These are phyloP conservation scores for Fusarium abutilonis DNA, from an alignment of 2,329 filamentous ascomycete genomes.

Conservation along the genomic window DNA sequence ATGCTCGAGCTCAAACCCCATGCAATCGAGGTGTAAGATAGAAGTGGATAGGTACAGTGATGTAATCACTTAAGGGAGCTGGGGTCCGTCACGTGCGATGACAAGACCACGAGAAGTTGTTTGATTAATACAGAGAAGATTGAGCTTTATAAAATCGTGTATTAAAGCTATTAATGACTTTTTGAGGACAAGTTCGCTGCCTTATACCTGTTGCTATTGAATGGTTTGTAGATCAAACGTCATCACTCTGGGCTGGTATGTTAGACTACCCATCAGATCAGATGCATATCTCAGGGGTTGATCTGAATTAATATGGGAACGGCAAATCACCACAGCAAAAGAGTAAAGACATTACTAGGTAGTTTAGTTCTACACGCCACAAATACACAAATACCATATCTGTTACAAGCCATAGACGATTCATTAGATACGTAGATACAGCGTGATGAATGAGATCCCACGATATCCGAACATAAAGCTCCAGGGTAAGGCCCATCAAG, in stretches of 20 bases:
- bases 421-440: neutral
- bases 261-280: constrained; percentile 11
- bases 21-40: constrained; percentile 1
- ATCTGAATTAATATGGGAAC: neutral
- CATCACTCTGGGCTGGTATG: constrained; percentile 6
- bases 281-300: constrained; percentile 13
- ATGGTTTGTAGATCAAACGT: constrained; percentile 26
- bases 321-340: neutral
- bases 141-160: neutral
- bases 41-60: constrained; percentile 13
- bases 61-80: constrained; percentile 5
- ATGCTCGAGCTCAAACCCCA: constrained; percentile 5
- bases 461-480: neutral
- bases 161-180: neutral
- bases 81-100: constrained; percentile 23
- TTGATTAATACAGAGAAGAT: neutral
- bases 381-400: constrained; percentile 16
- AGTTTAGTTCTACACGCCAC: constrained; percentile 1
- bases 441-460: neutral
- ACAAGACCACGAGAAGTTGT: neutral
- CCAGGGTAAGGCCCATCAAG: constrained; percentile 8
- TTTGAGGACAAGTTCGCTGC: too few species aligned
- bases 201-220: neutral
- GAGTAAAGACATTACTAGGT: neutral
- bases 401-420: neutral